These are phyloP conservation scores for Gnaphalium uliginosum DNA, from an alignment of 129 eudicot genomes.

Conservation along the genomic window DNA sequence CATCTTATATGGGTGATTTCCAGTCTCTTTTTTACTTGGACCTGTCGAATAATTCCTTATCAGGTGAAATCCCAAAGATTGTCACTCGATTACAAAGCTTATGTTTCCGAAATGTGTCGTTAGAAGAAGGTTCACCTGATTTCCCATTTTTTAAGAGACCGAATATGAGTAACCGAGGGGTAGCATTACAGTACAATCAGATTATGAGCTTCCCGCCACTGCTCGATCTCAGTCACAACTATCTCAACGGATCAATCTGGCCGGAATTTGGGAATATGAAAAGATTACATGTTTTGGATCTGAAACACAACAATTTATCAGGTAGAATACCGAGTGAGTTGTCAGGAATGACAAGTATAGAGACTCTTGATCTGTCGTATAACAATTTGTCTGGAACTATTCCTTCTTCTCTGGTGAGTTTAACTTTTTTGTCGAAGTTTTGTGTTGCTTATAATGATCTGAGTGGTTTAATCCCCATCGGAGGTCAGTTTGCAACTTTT, in stretches of 20 bases:
- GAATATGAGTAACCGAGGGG: constrained; percentile 16
- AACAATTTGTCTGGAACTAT: constrained; percentile 15
- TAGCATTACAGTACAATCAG: constrained; percentile 11
- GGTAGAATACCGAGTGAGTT: constrained; percentile 3
- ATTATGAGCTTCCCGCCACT: constrained; percentile 15
- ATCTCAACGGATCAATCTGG: background rate
- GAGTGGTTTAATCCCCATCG: background rate
- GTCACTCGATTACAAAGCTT: constrained; percentile 5
- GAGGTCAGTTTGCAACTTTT: constrained; percentile 21
- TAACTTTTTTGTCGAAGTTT: constrained; percentile 11
- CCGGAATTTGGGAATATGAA: constrained; percentile 13
- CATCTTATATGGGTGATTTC: constrained; percentile 16
- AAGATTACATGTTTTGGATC: constrained; percentile 13
- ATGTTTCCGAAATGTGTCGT: constrained; percentile 5
- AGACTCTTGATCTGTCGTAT: constrained; percentile 17
- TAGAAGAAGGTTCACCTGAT: constrained; percentile 21
- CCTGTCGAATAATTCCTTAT: constrained; percentile 10
- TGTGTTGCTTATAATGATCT: constrained; percentile 13
- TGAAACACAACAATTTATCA: constrained; percentile 12
- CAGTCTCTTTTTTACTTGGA: constrained; percentile 12
- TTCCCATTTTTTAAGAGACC: constrained; percentile 17
- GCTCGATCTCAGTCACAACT: constrained; percentile 16
- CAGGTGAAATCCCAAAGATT: constrained; percentile 15
- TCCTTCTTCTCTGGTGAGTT: background rate
- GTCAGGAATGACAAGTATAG: constrained; percentile 16